These are phyloP conservation scores for Ochetophila trinervis DNA, from an alignment of 306 rosid genomes.

Conservation along the genomic window DNA sequence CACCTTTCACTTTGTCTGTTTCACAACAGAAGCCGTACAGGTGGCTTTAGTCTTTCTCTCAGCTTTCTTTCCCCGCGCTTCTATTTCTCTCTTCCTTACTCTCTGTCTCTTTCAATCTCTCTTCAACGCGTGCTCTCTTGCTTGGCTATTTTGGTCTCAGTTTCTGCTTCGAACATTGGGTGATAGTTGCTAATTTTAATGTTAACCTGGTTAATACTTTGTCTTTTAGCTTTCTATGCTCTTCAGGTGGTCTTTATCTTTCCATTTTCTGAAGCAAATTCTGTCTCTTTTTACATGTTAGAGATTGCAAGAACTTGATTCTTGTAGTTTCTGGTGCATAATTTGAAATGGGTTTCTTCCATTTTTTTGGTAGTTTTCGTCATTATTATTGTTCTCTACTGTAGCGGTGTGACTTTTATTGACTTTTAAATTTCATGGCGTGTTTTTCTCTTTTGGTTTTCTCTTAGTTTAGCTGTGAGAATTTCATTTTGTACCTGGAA, in stretches of 20 bases:
- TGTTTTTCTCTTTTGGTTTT: constrained; percentile 4
- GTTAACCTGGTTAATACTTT: constrained; percentile 13
- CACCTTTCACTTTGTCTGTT: constrained; percentile 58
- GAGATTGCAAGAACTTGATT: constrained; percentile 5
- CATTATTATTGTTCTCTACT: not conserved
- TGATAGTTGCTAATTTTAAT: constrained; percentile 14
- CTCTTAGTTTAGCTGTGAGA: not conserved
- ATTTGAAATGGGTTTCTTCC: constrained; percentile 26
- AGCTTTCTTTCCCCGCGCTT: constrained; percentile 21
- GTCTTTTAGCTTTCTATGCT: constrained; percentile 7
- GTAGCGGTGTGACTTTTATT: not conserved
- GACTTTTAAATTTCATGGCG: constrained; percentile 4
- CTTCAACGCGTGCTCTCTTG: constrained; percentile 7
- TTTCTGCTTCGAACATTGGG: constrained; percentile 23
- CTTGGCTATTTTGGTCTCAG: constrained; percentile 24
- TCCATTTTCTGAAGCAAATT: constrained; percentile 14
- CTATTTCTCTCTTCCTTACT: constrained; percentile 5
- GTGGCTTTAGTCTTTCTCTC: constrained; percentile 24
- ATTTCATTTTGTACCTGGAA: constrained; percentile 2
- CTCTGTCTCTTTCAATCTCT: constrained; percentile 13
- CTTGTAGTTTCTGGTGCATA: constrained; percentile 19
- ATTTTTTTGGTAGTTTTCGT: constrained; percentile 2
- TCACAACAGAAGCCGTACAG: constrained; percentile 50
- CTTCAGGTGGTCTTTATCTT: constrained; percentile 18
- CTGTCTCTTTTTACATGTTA: constrained; percentile 23